phyloP scores from a whole-genome alignment of 2,329 filamentous ascomycete genomes.

The Microdochium nivale region DNA sequence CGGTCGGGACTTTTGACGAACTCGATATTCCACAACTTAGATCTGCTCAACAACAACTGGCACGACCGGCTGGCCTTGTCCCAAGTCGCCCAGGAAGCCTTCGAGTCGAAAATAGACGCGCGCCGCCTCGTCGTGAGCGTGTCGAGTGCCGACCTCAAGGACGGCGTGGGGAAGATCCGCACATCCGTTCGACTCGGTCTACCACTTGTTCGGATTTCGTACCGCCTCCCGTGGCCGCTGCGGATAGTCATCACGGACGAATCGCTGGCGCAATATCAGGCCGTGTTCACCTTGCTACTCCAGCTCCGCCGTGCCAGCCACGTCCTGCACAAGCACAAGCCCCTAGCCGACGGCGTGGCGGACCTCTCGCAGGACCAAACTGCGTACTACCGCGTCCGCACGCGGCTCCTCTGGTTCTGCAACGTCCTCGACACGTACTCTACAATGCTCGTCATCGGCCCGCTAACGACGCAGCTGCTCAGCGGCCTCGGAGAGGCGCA shows the following conservation, averaged over 20 bases:
- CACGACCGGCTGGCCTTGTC: slow-evolving; percentile 75
- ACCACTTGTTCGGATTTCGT: slow-evolving; percentile 55
- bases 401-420: slow-evolving; percentile 69
- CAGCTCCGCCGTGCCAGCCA: slow-evolving; percentile 67
- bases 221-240: slow-evolving; percentile 58
- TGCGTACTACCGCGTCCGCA: slow-evolving; percentile 52
- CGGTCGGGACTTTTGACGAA: slow-evolving; percentile 57
- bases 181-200: slow-evolving; percentile 54
- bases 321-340: slow-evolving; percentile 49
- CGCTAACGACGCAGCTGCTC: slow-evolving; percentile 48
- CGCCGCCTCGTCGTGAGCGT: slow-evolving; percentile 55
- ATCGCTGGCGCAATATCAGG: slow-evolving; percentile 59
- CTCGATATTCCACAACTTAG: slow-evolving; percentile 67
- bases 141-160: slow-evolving; percentile 26
- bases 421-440: slow-evolving; percentile 69
- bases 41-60: slow-evolving; percentile 54
- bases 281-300: slow-evolving; percentile 65
- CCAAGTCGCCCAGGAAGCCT: slow-evolving; percentile 66
- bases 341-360: slow-evolving; percentile 29
- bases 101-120: slow-evolving; percentile 47
- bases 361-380: slow-evolving; percentile 32
- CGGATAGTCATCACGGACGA: slow-evolving; percentile 65
- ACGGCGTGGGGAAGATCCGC: slow-evolving; percentile 36
- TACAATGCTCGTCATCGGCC: slow-evolving; percentile 61
- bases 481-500: slow-evolving; percentile 47